Evolutionary conservation across 192 early-diverging fungal species (phyloP).

Genomic region (Coemansia sp.): DNA sequence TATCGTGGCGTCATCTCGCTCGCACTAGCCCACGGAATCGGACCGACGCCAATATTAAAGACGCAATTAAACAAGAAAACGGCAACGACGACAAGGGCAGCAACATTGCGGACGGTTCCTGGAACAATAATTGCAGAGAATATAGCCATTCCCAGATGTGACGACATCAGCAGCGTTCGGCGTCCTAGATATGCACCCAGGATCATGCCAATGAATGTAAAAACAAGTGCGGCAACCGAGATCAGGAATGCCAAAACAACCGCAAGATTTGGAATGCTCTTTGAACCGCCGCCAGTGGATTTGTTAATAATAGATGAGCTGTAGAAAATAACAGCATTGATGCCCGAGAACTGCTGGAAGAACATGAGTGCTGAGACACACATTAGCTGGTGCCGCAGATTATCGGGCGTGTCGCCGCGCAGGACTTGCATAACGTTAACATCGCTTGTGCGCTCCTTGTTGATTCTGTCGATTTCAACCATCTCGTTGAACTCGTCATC

Average conservation of each 20-base stretch:
- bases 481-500: conserved; percentile 66
- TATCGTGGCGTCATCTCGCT: conserved; percentile 78
- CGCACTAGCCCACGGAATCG: conserved; percentile 77
- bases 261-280: no score
- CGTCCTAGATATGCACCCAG: conserved; percentile 71
- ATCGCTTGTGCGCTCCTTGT: conserved; percentile 35
- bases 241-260: conserved; percentile 49
- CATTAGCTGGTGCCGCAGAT: conserved; percentile 61
- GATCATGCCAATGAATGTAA: conserved; percentile 47
- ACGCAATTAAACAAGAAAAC: conserved; percentile 73
- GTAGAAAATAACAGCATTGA: conserved; percentile 85
- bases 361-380: conserved; percentile 64
- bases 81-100: conserved; percentile 54
- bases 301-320: conserved; percentile 72
- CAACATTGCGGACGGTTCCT: conserved; percentile 53
- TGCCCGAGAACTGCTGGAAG: conserved; percentile 80
- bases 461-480: conserved; percentile 43
- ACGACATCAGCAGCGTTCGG: conserved; percentile 64
- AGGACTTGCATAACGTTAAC: conserved; percentile 56
- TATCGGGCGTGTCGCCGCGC: conserved; percentile 48
- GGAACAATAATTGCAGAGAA: conserved; percentile 62
- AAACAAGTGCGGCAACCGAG: conserved; percentile 45
- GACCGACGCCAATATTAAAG: conserved; percentile 78
- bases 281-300: conserved; percentile 25
- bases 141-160: conserved; percentile 59